A percentile compares a stretch with the other conserved stretches of the same genome.
Evolutionary conservation across 1,284 basidiomycete species (phyloP).

Genomic region (Crocinoboletus sp.): DNA sequence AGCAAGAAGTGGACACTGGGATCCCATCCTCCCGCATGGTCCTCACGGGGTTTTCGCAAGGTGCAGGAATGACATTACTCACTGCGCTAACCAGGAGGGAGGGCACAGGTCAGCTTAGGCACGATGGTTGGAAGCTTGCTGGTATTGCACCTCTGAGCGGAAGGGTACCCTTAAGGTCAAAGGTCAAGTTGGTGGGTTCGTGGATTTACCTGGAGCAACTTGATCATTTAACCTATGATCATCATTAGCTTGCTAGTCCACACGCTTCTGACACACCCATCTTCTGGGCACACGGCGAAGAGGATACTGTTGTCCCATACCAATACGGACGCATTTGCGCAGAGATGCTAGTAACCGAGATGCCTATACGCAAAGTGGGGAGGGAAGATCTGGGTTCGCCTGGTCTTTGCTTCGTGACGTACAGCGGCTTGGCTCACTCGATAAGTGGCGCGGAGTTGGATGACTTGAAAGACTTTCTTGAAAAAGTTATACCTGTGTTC

Average conservation of each 20-base stretch:
- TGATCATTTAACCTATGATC: not conserved
- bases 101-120: not conserved
- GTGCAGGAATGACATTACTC: constrained; percentile 6
- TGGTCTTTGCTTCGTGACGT: constrained; percentile 5
- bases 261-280: not conserved
- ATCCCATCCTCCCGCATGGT: constrained; percentile 1
- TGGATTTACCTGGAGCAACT: not conserved
- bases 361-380: not conserved
- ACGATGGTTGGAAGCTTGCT: constrained; percentile 4
- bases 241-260: constrained; percentile 1
- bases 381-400: constrained; percentile 1
- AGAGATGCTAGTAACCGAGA: not conserved
- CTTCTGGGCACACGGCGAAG: constrained; percentile 3
- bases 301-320: constrained; percentile 1
- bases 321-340: constrained; percentile 1
- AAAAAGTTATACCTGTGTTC: not conserved
- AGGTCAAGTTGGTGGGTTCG: constrained; percentile 1
- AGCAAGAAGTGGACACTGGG: constrained; percentile 5
- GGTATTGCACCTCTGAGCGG: constrained; percentile 7
- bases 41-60: constrained; percentile 6
- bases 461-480: not conserved
- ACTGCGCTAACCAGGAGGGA: constrained; percentile 1
- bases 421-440: not conserved
- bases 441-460: constrained; percentile 1
- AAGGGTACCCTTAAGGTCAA: not conserved